Evolutionary conservation across 352 stramenopile genomes (phyloP).

Genomic region (Phytophthora hibernalis): DNA sequence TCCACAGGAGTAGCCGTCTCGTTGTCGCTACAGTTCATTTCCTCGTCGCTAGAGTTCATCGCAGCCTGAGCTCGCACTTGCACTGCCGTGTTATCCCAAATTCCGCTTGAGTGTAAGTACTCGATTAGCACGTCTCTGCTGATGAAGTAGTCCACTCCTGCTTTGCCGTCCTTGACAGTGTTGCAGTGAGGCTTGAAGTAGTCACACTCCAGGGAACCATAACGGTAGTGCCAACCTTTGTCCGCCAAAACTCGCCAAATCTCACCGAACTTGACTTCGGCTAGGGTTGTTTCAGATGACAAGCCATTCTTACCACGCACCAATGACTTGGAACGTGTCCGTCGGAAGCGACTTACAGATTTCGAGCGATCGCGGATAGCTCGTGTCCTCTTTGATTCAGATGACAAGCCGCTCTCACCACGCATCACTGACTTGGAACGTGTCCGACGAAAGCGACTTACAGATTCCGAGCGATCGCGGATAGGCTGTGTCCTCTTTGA

Average conservation of each 20-base stretch:
- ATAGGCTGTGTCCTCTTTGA: constrained; percentile 4
- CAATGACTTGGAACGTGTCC: constrained; percentile 35
- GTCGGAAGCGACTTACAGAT: constrained; percentile 21
- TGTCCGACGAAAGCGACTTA: constrained; percentile 15
- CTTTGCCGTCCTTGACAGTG: constrained; percentile 37
- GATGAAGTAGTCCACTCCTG: constrained; percentile 62
- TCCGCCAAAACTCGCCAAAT: constrained; percentile 60
- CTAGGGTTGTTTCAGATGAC: constrained; percentile 33
- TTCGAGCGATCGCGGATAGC: constrained; percentile 9
- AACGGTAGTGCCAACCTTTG: constrained; percentile 61
- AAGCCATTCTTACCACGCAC: constrained; percentile 6
- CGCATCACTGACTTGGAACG: constrained; percentile 35
- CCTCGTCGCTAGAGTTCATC: constrained; percentile 41
- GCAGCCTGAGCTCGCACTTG: constrained; percentile 50
- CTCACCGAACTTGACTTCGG: constrained; percentile 66
- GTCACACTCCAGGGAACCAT: constrained; percentile 59
- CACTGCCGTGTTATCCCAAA: constrained; percentile 54
- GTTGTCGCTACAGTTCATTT: constrained; percentile 23
- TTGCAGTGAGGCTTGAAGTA: constrained; percentile 74
- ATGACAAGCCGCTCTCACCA: constrained; percentile 17
- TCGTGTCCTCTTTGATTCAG: no score
- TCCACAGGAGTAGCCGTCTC: constrained; percentile 21
- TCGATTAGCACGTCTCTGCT: constrained; percentile 49
- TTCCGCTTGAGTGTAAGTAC: constrained; percentile 57
- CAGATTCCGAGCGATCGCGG: constrained; percentile 15